Evolutionary conservation across 2,329 filamentous ascomycete species (phyloP).

Genomic region (Ceratocystis cubensis): DNA sequence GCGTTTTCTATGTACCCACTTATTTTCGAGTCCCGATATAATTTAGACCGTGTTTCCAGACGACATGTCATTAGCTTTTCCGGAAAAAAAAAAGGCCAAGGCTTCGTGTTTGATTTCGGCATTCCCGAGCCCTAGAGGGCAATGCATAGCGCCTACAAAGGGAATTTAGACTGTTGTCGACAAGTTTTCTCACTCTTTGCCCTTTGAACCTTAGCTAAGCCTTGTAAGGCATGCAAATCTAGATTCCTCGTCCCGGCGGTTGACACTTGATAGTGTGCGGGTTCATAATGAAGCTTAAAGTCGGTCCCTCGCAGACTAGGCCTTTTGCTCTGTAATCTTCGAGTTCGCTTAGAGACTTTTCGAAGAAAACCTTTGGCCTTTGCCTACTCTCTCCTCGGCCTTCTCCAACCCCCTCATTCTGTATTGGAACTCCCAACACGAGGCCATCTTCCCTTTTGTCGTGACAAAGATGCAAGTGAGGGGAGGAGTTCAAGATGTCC

Average conservation of each 20-base stretch:
- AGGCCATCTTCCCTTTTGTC: neutral
- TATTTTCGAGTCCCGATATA: neutral
- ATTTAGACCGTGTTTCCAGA: neutral
- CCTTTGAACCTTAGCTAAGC: neutral
- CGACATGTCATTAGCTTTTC: neutral
- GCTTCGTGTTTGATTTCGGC: neutral
- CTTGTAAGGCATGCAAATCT: conserved; percentile 3
- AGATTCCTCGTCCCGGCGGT: conserved; percentile 1
- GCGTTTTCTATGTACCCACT: neutral
- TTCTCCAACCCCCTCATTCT: neutral
- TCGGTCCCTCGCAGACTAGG: neutral
- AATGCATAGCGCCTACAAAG: neutral
- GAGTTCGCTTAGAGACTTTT: neutral
- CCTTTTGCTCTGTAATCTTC: neutral
- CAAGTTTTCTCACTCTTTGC: neutral
- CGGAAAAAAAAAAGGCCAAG: neutral
- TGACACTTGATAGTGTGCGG: conserved; percentile 4
- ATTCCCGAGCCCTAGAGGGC: neutral
- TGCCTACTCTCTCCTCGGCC: neutral
- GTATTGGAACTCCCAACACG: neutral
- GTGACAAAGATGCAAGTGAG: neutral
- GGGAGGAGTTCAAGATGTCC: neutral
- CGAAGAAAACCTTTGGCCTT: neutral
- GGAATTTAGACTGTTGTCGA: neutral
- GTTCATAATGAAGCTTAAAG: conserved; percentile 3